Evolutionary conservation across 495 filamentous ascomycete species (phyloP).

Genomic region (Terfezia boudieri): DNA sequence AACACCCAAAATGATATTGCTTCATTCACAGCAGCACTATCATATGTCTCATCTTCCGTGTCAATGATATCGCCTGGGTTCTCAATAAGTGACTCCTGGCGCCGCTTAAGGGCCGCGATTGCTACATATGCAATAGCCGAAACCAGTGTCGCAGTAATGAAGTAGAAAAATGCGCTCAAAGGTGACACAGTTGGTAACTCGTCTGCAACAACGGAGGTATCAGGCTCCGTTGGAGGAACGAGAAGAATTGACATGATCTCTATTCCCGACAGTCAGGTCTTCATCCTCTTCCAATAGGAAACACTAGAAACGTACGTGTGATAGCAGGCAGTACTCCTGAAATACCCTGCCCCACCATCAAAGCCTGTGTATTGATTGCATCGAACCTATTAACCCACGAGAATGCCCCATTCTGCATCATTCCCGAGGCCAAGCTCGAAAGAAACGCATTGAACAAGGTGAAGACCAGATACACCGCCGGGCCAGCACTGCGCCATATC

Average conservation of each 20-base stretch:
- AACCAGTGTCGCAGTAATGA: not conserved
- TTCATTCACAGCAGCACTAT: slow-evolving; percentile 26
- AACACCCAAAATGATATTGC: slow-evolving; percentile 42
- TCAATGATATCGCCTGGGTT: not conserved
- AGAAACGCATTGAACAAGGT: slow-evolving; percentile 62
- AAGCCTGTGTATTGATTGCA: slow-evolving; percentile 75
- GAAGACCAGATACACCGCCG: slow-evolving; percentile 51
- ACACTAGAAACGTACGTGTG: slow-evolving; percentile 25
- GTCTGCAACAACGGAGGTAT: slow-evolving; percentile 1
- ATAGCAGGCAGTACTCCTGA: slow-evolving; percentile 80
- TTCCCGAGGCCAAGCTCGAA: slow-evolving; percentile 53
- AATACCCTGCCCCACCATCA: slow-evolving; percentile 87
- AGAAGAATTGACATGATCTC: slow-evolving; percentile 59
- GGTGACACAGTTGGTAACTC: not conserved
- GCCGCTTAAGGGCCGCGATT: not conserved
- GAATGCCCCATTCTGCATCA: slow-evolving; percentile 88
- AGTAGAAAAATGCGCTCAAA: not conserved
- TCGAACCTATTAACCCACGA: slow-evolving; percentile 74
- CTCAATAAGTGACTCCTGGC: too few relatives aligned
- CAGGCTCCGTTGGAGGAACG: slow-evolving; percentile 25
- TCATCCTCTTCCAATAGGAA: too few relatives aligned
- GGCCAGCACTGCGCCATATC: slow-evolving; percentile 34
- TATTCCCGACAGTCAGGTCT: not conserved
- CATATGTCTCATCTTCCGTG: slow-evolving; percentile 20
- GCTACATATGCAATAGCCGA: not conserved